Conservation (phyloP, 1,284 basidiomycete genomes). For the Cryptococcus neoformans region DNA sequence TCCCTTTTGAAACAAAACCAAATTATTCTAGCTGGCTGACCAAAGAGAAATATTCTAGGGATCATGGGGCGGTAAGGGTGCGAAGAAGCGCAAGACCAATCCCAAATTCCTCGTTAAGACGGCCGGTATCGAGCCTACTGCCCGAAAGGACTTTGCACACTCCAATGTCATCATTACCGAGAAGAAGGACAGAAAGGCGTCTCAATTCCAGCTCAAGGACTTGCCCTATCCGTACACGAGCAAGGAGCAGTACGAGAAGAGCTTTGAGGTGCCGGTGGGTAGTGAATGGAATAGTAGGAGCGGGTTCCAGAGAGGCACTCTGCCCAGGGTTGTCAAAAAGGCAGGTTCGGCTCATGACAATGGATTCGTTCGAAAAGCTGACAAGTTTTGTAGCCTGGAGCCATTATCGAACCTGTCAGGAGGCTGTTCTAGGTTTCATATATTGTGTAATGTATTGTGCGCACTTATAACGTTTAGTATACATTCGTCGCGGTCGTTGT, state of each 20-base stretch:
- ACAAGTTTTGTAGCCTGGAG: constrained; percentile 58
- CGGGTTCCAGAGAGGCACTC: constrained; percentile 77
- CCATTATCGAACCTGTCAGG: constrained; percentile 68
- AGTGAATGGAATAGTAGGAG: constrained; percentile 90
- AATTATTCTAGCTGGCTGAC: too few species aligned
- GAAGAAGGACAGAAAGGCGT: constrained; percentile 87
- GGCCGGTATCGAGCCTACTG: constrained; percentile 69
- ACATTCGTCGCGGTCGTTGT: too few species aligned
- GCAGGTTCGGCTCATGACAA: constrained; percentile 43
- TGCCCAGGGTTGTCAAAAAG: constrained; percentile 84
- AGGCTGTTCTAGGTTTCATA: constrained; percentile 53
- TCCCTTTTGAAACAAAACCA: neutral
- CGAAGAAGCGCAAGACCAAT: constrained; percentile 48
- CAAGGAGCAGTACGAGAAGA: constrained; percentile 81
- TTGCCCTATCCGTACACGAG: constrained; percentile 92
- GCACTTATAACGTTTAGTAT: too few species aligned
- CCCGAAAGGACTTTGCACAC: constrained; percentile 79
- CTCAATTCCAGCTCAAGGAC: constrained; percentile 82
- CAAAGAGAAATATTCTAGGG: neutral
- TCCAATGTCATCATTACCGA: constrained; percentile 92
- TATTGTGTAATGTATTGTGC: too few species aligned
- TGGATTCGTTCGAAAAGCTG: neutral
- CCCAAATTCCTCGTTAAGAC: constrained; percentile 70
- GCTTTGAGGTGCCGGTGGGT: constrained; percentile 69
- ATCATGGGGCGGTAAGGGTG: constrained; percentile 77